Base-by-base conservation (phyloP, 768 basidiomycete genomes). In the Cyclocybe aegerita region DNA sequence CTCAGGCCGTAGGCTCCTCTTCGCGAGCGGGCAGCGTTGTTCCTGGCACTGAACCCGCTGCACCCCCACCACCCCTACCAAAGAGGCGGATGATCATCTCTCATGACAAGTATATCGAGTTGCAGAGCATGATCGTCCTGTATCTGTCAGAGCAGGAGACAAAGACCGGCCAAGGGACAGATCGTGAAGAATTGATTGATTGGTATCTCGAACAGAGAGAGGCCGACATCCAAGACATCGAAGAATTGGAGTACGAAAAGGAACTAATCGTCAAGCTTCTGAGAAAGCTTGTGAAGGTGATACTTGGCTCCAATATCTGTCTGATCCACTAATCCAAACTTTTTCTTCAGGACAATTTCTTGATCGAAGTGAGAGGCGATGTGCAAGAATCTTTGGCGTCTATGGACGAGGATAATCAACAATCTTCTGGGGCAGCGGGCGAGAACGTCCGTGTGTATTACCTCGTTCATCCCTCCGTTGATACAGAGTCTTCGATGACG, bases 161-260 rank as follows among this genome's bases (percentile, higher is more conserved):
- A 23, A 81, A 83, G 59, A 86, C 81, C 0, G 87, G 86, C 14
- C 75, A 70, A 46, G 95, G 95, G 2, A 70, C 96, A 36, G 90
- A 93, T 60, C 79, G 87, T 39, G 93, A 96, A 57, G 95, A 97
- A 59, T 77, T 99, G 48, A 88, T 96, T 55, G 93, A 96, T 65
- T 96, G 93, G 95, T 98, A 98, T 64, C 79, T 98, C 48, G 97
- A 99, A 72, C 70, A 81, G 56, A 88, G 84, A 66, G 97, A 99
- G 67, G 73, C 76, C 7, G 88, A 93, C 54, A 72, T 98, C 35
- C 81, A 86, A 55, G 85, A 88, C 46, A 79, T 93, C 4, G 93
- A 94, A 47, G 86, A 95, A 60, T 71, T 97, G 12, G 93, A 98
- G 59, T 88, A 89, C 58, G 90, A 98, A 70, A 86, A 86, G 60